These are phyloP conservation scores for Mollisia scopiformis DNA, from an alignment of 2,329 filamentous ascomycete species.

Conservation along the genomic window DNA sequence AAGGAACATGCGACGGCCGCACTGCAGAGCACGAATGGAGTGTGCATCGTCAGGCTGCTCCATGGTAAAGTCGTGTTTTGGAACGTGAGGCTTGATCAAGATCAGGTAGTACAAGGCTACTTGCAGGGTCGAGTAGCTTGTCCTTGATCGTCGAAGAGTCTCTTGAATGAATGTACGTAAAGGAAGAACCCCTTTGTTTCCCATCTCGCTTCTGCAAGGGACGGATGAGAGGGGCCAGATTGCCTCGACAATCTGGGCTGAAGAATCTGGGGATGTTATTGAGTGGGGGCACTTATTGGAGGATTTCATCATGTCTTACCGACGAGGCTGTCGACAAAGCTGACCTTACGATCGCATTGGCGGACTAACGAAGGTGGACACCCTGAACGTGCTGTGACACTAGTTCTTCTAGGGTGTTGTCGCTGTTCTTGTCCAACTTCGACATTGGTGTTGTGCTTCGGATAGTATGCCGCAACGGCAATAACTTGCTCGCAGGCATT, in stretches of 20 bases:
- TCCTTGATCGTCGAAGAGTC: slow-evolving; percentile 90
- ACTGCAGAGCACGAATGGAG: slow-evolving; percentile 81
- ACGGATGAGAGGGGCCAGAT: slow-evolving; percentile 94
- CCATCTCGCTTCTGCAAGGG: slow-evolving; percentile 72
- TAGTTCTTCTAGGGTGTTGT: slow-evolving; percentile 64
- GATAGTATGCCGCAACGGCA: slow-evolving; percentile 34
- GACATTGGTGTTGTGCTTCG: slow-evolving; percentile 40
- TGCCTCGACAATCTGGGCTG: slow-evolving; percentile 93
- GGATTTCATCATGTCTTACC: slow-evolving; percentile 67
- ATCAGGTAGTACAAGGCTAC: slow-evolving; percentile 96
- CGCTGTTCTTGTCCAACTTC: slow-evolving; percentile 63
- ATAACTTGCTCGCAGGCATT: slow-evolving; percentile 36
- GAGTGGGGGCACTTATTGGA: slow-evolving; percentile 36
- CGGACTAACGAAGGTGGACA: slow-evolving; percentile 78
- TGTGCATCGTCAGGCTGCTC: slow-evolving; percentile 77
- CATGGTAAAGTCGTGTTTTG: slow-evolving; percentile 81
- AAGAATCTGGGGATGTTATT: slow-evolving; percentile 72
- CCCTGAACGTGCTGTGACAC: slow-evolving; percentile 56
- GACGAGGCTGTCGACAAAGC: slow-evolving; percentile 95
- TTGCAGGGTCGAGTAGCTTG: slow-evolving; percentile 96
- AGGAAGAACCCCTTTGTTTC: slow-evolving; percentile 78
- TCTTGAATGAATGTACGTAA: slow-evolving; percentile 97
- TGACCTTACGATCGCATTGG: slow-evolving; percentile 89
- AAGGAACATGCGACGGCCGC: slow-evolving; percentile 96
- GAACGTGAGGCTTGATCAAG: slow-evolving; percentile 88